Evolutionary conservation across 1,284 basidiomycete genomes (phyloP), one percentile per base, ranked within the genome.

Genomic region (Apiotrichum brassicae): DNA sequence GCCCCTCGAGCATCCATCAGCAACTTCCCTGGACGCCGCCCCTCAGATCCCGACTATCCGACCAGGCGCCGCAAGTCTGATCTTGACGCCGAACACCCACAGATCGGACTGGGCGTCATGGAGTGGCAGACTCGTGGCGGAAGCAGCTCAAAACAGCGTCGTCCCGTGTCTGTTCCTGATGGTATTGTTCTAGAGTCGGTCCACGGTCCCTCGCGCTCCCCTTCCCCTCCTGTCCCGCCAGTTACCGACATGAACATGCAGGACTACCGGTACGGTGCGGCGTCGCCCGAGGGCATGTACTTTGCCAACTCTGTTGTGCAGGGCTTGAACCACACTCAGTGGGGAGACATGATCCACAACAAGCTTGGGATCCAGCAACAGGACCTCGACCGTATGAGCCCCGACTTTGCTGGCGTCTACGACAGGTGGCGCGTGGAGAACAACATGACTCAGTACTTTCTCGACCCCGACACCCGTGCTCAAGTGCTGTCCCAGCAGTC

Each of bases 1-100:
- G 46, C 51, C 30, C 44, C 49, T 16, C 54, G 54, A 4, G 35
- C 46, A 13, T 37, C 50, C 2, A 40, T 54, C 20, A 34, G 32
- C 36, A 43, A 34, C 24, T 35, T 54, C 16, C 28, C 43, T 4
- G 40, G 33, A 12, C 45, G 53, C 14, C 48, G 53, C 14, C 40
- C 40, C 13, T 45, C 46, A 4, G 43, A 33, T 14, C 33, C 28
- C 19, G 40, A 43, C 12, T 36, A 22, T 20, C 32, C 33, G 24
- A 47, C 28, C 25, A 57, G 66, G 53, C 57, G 67, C 9, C 61
- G 65, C 43, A 68, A 66, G 47, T 70, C 67, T 16, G 67, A 66
- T 26, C 56, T 60, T 13, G 56, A 61, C 20, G 56, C 59, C 6
- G 61, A 59, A 11, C 49, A 54, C 12, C 42, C 51, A 13, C 36